Base-by-base conservation (phyloP, 2,329 filamentous ascomycete genomes). In the Talaromyces funiculosus region DNA sequence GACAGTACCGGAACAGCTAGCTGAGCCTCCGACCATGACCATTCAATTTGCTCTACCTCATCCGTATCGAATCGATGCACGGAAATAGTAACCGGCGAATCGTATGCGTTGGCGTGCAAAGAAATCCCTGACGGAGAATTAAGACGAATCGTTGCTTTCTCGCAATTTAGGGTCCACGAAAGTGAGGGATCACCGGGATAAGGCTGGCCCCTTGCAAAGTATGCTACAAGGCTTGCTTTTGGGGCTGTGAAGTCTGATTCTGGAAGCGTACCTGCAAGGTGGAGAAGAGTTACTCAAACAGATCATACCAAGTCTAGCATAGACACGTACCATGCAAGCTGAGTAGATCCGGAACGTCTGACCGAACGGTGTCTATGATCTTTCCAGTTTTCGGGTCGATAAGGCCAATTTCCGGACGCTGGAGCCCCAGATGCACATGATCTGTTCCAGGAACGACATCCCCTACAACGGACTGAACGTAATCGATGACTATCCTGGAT, bases 391-490 rank as follows among this genome's bases (percentile, higher is more conserved):
- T 2, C 2, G 49, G 47, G 16, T 60, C 57, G n/a, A 24, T 38
- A 14, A 60, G 22, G 20, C 47, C n/a, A 26, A 60, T n/a, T 4
- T 60, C 35, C 6, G 57, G 57, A 29, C 49, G 57, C 35, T 60
- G 57, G 24, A 53, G 18, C 37, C 22, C 33, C 10, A 60, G 14
- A 55, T 60, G 57, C 4, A 31, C 49, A 60, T 54, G 31, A 18
- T 60, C 57, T n/a, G 57, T 42, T 4, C 57, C 57, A 14, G 35
- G 22, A 14, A 60, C 9, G 18, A 56, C 38, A 22, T 56, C 53
- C 1, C 91, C 53, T 9, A 56, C 53, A 14, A 56, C 53, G 14
- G 53, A 56, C 24, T 56, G 53, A 31, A 56, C 53, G 24, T 43
- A 56, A 16, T 56, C 53, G 53, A 56, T 56, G 16, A 43, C 53